These are phyloP conservation scores for Penicillium sp. DNA, from an alignment of 2,329 filamentous ascomycete genomes.

Conservation along the genomic window DNA sequence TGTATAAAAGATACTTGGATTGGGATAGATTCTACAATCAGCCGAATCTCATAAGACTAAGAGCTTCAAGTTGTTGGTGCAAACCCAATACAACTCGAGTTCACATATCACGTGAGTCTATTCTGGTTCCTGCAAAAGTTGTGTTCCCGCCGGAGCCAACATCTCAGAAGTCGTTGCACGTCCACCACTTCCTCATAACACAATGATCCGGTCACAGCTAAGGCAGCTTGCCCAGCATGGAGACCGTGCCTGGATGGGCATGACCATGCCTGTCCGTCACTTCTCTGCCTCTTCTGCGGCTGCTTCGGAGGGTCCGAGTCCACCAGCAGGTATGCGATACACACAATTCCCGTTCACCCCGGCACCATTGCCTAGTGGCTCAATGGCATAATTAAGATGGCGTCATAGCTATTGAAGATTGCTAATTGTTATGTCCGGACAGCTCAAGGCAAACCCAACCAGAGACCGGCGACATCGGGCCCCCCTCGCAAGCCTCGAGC, in stretches of 20 bases:
- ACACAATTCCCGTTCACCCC: not conserved
- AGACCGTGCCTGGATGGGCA: conserved; percentile 23
- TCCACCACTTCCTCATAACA: conserved; percentile 19
- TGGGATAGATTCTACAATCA: not conserved
- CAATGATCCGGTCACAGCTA: conserved; percentile 39
- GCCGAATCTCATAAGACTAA: not conserved
- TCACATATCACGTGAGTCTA: conserved; percentile 25
- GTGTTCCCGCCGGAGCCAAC: not conserved
- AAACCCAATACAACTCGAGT: not conserved
- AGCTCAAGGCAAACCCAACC: conserved; percentile 18
- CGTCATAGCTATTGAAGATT: not conserved
- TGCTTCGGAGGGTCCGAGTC: conserved; percentile 26
- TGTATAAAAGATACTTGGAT: too few relatives aligned
- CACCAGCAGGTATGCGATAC: conserved; percentile 34
- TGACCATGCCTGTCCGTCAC: conserved; percentile 30
- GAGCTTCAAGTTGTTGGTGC: not conserved
- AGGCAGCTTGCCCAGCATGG: conserved; percentile 28
- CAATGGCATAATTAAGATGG: not conserved
- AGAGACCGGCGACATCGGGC: conserved; percentile 14
- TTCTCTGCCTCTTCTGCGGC: conserved; percentile 34
- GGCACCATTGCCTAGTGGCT: not conserved
- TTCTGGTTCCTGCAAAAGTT: conserved; percentile 18
- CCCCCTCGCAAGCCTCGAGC: conserved; percentile 28
- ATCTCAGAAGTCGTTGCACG: not conserved
- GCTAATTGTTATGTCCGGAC: not conserved